A percentile compares a stretch with the other conserved stretches of the same genome.
Evolutionary conservation across 805 yeast genomes (phyloP).

Genomic region (Kazachstania psychrophila): DNA sequence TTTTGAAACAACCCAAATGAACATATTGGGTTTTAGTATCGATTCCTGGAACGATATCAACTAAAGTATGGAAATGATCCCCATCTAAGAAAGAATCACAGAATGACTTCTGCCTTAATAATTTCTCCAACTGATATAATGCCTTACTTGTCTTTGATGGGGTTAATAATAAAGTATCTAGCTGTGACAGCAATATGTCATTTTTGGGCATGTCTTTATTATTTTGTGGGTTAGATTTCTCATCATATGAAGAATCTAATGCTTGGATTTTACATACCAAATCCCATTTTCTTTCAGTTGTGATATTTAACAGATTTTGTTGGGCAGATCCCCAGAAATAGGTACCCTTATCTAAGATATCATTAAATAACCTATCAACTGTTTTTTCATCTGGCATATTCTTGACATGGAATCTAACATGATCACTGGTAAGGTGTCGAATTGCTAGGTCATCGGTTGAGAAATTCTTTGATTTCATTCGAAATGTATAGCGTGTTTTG

Average conservation of each 20-base stretch:
- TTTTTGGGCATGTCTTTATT: background rate
- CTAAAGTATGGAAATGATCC: constrained; percentile 10
- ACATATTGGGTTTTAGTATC: constrained; percentile 10
- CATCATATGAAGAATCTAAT: background rate
- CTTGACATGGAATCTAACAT: too few species aligned
- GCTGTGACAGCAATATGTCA: background rate
- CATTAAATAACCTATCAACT: constrained; percentile 17
- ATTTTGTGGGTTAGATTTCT: background rate
- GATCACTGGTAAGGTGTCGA: too few species aligned
- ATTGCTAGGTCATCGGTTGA: constrained; percentile 11
- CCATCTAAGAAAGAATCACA: constrained; percentile 12
- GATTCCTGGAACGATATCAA: constrained; percentile 6
- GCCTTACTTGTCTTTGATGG: constrained; percentile 9
- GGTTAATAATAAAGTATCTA: constrained; percentile 4
- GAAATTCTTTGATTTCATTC: constrained; percentile 10
- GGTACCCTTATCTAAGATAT: constrained; percentile 17
- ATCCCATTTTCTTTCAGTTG: constrained; percentile 25
- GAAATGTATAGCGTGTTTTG: constrained; percentile 4
- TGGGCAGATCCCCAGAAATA: constrained; percentile 25
- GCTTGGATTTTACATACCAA: constrained; percentile 18
- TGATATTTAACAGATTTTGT: constrained; percentile 15
- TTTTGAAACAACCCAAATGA: constrained; percentile 22
- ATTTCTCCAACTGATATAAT: constrained; percentile 22
- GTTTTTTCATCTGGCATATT: constrained; percentile 15
- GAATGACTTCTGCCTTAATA: constrained; percentile 17